Evolutionary conservation across 2,329 filamentous ascomycete genomes (phyloP).

Genomic region (Microascus cirrosus): DNA sequence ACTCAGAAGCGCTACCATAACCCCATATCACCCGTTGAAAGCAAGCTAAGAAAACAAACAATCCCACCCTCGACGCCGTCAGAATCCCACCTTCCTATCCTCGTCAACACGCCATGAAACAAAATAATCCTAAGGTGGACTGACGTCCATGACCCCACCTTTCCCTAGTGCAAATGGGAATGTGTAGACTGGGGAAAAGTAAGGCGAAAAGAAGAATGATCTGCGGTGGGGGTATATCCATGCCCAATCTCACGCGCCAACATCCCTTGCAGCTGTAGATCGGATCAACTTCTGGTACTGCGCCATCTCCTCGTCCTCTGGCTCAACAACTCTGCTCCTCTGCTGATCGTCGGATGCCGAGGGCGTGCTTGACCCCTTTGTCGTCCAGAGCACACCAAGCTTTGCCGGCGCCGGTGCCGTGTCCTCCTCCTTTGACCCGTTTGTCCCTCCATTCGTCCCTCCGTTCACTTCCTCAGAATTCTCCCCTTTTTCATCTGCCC

Average conservation of each 20-base stretch:
- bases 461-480: conserved; percentile 17
- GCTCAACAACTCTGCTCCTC: conserved; percentile 13
- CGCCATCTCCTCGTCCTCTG: conserved; percentile 22
- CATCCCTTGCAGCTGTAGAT: conserved; percentile 22
- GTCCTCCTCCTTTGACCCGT: conserved; percentile 16
- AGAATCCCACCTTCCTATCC: neutral
- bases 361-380: conserved; percentile 6
- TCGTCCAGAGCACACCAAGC: conserved; percentile 22
- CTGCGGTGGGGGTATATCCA: neutral
- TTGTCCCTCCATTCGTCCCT: conserved; percentile 18
- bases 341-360: conserved; percentile 10
- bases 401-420: conserved; percentile 12
- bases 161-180: neutral
- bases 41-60: neutral
- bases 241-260: conserved; percentile 9
- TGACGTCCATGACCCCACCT: neutral
- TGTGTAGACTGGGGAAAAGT: neutral
- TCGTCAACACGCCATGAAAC: neutral
- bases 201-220: neutral
- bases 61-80: neutral
- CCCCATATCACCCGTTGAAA: neutral
- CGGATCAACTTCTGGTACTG: conserved; percentile 25
- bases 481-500: conserved; percentile 16
- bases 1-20: neutral
- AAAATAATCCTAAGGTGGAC: neutral